These are phyloP conservation scores for Fusarium poae DNA, from an alignment of 2,329 filamentous ascomycete genomes.

Conservation along the genomic window DNA sequence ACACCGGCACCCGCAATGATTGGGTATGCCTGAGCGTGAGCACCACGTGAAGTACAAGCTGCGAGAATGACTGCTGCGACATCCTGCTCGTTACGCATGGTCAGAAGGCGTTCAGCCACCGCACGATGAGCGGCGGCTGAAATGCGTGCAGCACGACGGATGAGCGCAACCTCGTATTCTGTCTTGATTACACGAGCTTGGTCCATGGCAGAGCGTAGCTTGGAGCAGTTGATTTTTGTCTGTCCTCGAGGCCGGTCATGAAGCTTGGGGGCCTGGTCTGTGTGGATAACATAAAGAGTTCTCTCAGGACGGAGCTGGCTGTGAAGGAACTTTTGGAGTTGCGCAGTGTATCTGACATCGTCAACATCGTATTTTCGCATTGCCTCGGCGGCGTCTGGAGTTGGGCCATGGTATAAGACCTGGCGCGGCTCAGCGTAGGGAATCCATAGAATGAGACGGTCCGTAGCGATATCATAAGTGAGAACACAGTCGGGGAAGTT, in stretches of 20 bases:
- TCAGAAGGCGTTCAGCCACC: conserved; percentile 74
- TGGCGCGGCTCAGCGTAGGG: conserved; percentile 73
- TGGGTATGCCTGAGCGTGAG: conserved; percentile 84
- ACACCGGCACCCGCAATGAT: conserved; percentile 87
- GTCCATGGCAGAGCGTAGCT: conserved; percentile 80
- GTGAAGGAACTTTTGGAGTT: conserved; percentile 63
- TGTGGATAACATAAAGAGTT: conserved; percentile 62
- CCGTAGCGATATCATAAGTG: conserved; percentile 69
- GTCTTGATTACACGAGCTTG: conserved; percentile 85
- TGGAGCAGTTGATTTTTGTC: conserved; percentile 61
- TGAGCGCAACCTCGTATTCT: conserved; percentile 84
- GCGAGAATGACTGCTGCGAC: conserved; percentile 83
- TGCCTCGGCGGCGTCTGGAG: conserved; percentile 72
- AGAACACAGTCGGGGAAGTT: conserved; percentile 67
- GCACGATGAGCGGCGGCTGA: conserved; percentile 81
- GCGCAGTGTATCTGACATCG: conserved; percentile 71
- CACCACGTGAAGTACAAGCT: conserved; percentile 78
- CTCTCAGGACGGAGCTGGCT: conserved; percentile 58
- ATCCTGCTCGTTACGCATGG: conserved; percentile 81
- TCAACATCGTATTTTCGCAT: conserved; percentile 76
- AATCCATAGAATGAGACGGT: conserved; percentile 79
- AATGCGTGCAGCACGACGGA: conserved; percentile 84
- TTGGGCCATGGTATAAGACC: conserved; percentile 74
- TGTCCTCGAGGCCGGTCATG: conserved; percentile 55
- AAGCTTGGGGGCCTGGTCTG: conserved; percentile 56